phyloP scores from a whole-genome alignment of 1,284 basidiomycete genomes.

The Rhizoctonia solani region DNA sequence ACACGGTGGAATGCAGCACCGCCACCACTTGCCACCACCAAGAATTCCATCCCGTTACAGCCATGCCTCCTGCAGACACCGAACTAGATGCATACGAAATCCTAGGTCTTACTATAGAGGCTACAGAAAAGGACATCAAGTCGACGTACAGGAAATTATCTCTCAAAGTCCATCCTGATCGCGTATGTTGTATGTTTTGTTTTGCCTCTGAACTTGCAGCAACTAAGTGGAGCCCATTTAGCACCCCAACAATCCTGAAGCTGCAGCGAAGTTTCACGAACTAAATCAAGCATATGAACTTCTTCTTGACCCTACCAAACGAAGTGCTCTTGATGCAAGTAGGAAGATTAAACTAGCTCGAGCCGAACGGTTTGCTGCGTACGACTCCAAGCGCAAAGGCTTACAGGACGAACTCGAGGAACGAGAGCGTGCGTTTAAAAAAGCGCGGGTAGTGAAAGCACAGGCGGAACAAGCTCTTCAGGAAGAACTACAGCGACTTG shows the following conservation, averaged over 20 bases:
- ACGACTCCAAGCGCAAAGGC: slow-evolving; percentile 77
- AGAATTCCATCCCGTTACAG: slow-evolving; percentile 36
- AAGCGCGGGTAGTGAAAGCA: slow-evolving; percentile 61
- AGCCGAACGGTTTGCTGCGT: slow-evolving; percentile 71
- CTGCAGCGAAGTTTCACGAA: slow-evolving; percentile 83
- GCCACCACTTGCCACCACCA: background rate
- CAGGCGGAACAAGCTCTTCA: slow-evolving; percentile 51
- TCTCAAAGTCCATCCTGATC: slow-evolving; percentile 87
- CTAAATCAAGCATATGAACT: slow-evolving; percentile 85
- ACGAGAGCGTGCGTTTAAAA: slow-evolving; percentile 79
- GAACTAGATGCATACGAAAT: slow-evolving; percentile 74
- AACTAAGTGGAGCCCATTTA: slow-evolving; percentile 44
- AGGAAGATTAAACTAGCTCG: slow-evolving; percentile 71
- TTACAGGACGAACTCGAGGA: slow-evolving; percentile 85
- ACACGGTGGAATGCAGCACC: too few relatives aligned
- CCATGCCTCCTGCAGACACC: slow-evolving; percentile 43
- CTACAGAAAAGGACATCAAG: slow-evolving; percentile 81
- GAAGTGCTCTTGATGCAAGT: slow-evolving; percentile 82
- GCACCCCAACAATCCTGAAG: slow-evolving; percentile 80
- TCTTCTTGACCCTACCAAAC: slow-evolving; percentile 79
- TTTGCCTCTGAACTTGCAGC: slow-evolving; percentile 42
- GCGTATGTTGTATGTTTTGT: slow-evolving; percentile 55
- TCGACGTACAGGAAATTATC: slow-evolving; percentile 82
- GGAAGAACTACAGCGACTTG: slow-evolving; percentile 70
- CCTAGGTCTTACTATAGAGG: slow-evolving; percentile 65